These are phyloP conservation scores for Trichoderma brevicompactum DNA, from an alignment of 2,329 filamentous ascomycete genomes.

Conservation along the genomic window DNA sequence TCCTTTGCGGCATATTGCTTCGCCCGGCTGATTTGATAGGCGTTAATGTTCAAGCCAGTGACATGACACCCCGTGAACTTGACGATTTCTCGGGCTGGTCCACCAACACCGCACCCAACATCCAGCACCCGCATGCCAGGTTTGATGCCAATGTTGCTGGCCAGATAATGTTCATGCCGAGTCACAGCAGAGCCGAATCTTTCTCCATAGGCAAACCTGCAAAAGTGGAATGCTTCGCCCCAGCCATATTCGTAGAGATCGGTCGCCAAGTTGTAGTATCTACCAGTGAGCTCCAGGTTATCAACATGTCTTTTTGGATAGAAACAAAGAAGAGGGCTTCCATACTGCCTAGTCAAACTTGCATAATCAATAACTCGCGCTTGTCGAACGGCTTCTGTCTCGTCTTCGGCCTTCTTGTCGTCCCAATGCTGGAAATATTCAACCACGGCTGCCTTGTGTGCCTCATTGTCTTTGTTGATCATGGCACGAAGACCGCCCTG, in stretches of 20 bases:
- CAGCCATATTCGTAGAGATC: conserved; percentile 97
- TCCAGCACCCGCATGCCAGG: conserved; percentile 90
- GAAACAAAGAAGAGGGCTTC: not conserved
- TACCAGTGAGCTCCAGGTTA: conserved; percentile 42
- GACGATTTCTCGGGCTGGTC: conserved; percentile 92
- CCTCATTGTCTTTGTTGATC: conserved; percentile 72
- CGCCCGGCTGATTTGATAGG: conserved; percentile 98
- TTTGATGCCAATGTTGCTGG: conserved; percentile 82
- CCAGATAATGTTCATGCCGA: conserved; percentile 97
- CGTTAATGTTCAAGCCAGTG: conserved; percentile 96
- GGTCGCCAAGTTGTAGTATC: conserved; percentile 97
- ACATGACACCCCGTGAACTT: conserved; percentile 92
- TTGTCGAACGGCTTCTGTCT: conserved; percentile 69
- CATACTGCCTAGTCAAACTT: conserved; percentile 27
- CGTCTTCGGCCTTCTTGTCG: conserved; percentile 75
- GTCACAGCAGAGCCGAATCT: conserved; percentile 89
- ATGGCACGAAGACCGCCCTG: conserved; percentile 76
- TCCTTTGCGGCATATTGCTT: conserved; percentile 82
- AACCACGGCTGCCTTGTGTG: conserved; percentile 79
- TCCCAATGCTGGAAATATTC: conserved; percentile 98
- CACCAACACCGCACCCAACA: conserved; percentile 95
- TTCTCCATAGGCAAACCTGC: conserved; percentile 86
- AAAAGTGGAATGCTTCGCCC: conserved; percentile 97
- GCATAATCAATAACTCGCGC: conserved; percentile 28
- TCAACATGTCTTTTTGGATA: not conserved